Percentiles rank a stretch among this genome's conserved stretches.
phyloP scores from a whole-genome alignment of 208 protist species.

The Crithidia sp. region DNA sequence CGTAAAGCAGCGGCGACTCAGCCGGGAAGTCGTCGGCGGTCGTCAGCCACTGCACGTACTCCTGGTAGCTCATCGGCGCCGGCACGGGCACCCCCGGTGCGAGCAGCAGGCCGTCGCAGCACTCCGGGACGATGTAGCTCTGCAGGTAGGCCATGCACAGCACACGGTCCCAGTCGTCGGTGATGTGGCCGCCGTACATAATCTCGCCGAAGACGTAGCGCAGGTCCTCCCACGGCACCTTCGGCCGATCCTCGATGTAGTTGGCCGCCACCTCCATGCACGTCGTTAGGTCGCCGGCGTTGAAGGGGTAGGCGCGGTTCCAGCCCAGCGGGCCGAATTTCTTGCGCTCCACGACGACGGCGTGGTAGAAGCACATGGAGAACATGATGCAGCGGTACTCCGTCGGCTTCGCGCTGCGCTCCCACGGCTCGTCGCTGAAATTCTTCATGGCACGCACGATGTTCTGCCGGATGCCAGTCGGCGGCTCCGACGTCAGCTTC shows the following conservation, averaged over 20 bases:
- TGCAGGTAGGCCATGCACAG: conserved; percentile 97
- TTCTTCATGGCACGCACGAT: conserved; percentile 95
- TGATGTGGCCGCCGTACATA: conserved; percentile 99
- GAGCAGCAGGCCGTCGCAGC: conserved; percentile 93
- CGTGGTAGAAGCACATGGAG: conserved; percentile 98
- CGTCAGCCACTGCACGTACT: conserved; percentile 96
- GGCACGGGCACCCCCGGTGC: conserved; percentile 93
- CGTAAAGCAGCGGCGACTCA: conserved; percentile 97
- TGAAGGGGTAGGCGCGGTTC: conserved; percentile 98
- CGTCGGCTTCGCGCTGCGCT: conserved; percentile 95
- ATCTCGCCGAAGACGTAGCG: conserved; percentile 99
- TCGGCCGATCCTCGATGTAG: conserved; percentile 97
- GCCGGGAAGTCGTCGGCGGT: conserved; percentile 89
- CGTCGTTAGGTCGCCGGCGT: conserved; percentile 97
- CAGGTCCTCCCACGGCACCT: conserved; percentile 98
- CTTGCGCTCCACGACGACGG: conserved; percentile 97
- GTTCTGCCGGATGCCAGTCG: conserved; percentile 97
- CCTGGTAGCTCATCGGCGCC: conserved; percentile 87
- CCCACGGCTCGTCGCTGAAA: conserved; percentile 97
- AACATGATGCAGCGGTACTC: conserved; percentile 98
- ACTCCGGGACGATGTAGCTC: conserved; percentile 89
- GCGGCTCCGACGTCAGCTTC: conserved; percentile 99
- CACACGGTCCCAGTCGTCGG: conserved; percentile 98
- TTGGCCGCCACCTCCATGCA: conserved; percentile 97
- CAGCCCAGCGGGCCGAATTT: conserved; percentile 98